A percentile compares a stretch with the other conserved stretches of the same genome.
Conservation (phyloP, 768 basidiomycete species). For the Crucibulum laeve region DNA sequence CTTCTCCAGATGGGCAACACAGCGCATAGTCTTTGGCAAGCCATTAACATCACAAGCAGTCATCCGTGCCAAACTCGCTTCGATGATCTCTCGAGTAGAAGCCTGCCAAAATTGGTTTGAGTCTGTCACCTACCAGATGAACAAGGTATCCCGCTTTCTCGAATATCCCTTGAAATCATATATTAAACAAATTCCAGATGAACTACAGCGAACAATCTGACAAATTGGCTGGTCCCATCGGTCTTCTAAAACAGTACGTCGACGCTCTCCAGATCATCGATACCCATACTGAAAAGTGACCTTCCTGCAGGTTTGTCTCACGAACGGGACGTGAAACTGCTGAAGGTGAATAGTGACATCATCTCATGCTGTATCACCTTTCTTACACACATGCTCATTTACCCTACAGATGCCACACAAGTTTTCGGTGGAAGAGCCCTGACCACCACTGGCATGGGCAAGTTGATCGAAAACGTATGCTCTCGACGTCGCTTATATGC, state of each 20-base stretch:
- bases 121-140: conserved; percentile 88
- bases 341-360: conserved; percentile 39
- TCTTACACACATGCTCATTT: conserved; percentile 1
- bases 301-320: conserved; percentile 54
- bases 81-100: conserved; percentile 90
- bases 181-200: conserved; percentile 51
- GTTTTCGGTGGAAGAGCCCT: conserved; percentile 89
- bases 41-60: conserved; percentile 79
- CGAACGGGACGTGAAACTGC: conserved; percentile 68
- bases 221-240: conserved; percentile 86
- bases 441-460: conserved; percentile 86
- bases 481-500: background rate
- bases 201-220: conserved; percentile 78
- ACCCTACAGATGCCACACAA: conserved; percentile 65
- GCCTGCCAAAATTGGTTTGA: conserved; percentile 87
- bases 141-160: conserved; percentile 49
- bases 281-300: conserved; percentile 1
- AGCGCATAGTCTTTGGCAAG: conserved; percentile 89
- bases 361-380: conserved; percentile 24
- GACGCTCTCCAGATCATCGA: background rate
- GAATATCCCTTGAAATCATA: conserved; percentile 4
- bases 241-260: conserved; percentile 79
- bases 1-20: conserved; percentile 70
- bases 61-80: conserved; percentile 81
- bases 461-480: conserved; percentile 69